Evolutionary conservation across 345 rosid species (phyloP), one percentile per base, ranked within the genome.

Genomic region (Xanthoceras sorbifolium): DNA sequence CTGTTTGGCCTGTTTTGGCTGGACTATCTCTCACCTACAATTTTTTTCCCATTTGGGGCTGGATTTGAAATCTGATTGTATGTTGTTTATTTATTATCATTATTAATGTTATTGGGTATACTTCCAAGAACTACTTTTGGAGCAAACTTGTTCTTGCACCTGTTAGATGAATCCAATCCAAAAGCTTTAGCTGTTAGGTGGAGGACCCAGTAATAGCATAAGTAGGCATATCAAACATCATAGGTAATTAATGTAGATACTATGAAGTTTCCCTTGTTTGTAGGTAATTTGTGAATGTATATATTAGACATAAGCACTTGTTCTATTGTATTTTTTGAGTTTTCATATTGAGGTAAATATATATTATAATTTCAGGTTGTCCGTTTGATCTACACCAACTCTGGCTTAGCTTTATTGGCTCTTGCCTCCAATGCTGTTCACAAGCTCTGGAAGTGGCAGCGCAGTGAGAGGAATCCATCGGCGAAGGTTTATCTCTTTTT

Each of bases 371-470:
- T 85, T 66, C 83, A 90, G 94, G 89, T 88, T 57, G 84, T 78
- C 52, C 81, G 90, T 62, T 79, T 90, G 74, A 79, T 87, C 64
- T 90, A 86, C 71, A 86, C 94, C 4, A 88, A 88, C 73, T 85
- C 90, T 63, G 94, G 94, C 46, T 75, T 87, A 54, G 89, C 88
- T 46, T 28, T 88, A 59, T 82, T 88, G 81, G 93, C 90, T 29
- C 87, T 90, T 66, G 86, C 85, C 25, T 79, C 86, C 55, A 88
- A 84, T 69, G 92, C 88, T 18, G 89, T 87, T 71, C 94, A 90
- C 80, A 90, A 88, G 78, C 87, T 88, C 12, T 90, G 94, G 94
- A 90, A 90, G 73, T 90, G 92, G 94, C 88, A 79, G 79, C 87
- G 90, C 34, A 83, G 66, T 72, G 94, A 90, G 65, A 82, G 85